Evolutionary conservation across 1,284 basidiomycete genomes (phyloP), one percentile per base, ranked within the genome.

Genomic region (Apiotrichum siamense): DNA sequence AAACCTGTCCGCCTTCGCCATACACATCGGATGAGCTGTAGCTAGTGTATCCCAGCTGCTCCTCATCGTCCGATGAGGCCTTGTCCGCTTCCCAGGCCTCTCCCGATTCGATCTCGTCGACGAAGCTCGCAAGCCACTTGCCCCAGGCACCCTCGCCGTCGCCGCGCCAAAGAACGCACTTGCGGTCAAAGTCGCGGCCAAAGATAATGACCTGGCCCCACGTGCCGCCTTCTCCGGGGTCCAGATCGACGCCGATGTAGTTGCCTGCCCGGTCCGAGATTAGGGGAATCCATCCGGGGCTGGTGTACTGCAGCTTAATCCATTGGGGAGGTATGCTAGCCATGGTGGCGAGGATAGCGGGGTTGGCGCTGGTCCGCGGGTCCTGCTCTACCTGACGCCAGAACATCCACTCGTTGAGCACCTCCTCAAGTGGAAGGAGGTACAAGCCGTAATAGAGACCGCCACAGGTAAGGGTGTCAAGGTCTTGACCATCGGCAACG

Each of bases 161-260:
- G 6, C 91, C 92, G 51, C 81, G 79, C 83, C 86, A 93, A 45
- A 97, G 78, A 29, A 97, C 94, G 36, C 97, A 88, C 72, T 98
- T 98, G 23, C 91, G 88, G 73, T 98, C 94, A 73, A 98, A 97
- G 69, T 98, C 94, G 47, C 94, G 82, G 13, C 94, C 94, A 72
- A 97, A 98, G 43, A 97, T 84, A 57, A 98, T 97, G 45, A 97
- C 92, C 72, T 98, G 94, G 4, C 94, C 96, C 44, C 82, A 78
- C 2, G 81, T 73, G 42, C 92, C 94, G 32, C 66, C 69, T 57
- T 84, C 81, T 20, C 76, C 88, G 5, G 94, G 94, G 72, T 86
- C 90, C 54, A 98, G 80, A 72, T 99, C 94, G 44, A 99, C 81
- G 47, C 94, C 94, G 56, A 97, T 82, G 70, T 99, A 99, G 75